phyloP scores from a whole-genome alignment of 768 basidiomycete genomes.

The Brasilioporus rufonigricans region DNA sequence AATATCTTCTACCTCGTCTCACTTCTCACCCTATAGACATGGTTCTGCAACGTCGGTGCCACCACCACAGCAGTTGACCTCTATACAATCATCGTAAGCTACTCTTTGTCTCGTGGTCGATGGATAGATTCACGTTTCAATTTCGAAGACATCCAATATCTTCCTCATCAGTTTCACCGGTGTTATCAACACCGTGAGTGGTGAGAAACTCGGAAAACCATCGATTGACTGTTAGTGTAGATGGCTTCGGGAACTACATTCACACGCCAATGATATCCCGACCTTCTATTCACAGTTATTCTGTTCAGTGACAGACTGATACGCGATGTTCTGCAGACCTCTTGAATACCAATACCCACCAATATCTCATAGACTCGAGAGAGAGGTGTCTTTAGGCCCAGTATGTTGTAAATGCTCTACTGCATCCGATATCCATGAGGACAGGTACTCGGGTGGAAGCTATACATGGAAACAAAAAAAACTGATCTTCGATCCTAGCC shows the following conservation, averaged over 20 bases:
- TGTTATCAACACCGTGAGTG: neutral
- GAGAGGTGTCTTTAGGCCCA: too few species aligned
- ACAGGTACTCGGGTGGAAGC: too few species aligned
- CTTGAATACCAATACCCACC: too few species aligned
- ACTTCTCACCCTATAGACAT: neutral
- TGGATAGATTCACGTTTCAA: neutral
- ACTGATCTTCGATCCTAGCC: too few species aligned
- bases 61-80: neutral
- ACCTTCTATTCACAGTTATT: neutral
- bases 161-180: neutral
- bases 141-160: neutral
- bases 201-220: too few species aligned
- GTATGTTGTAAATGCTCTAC: too few species aligned
- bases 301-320: conserved; percentile 2
- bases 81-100: neutral
- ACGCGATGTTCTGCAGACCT: too few species aligned
- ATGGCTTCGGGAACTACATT: neutral
- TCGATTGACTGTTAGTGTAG: neutral
- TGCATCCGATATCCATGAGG: too few species aligned
- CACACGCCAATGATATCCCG: neutral
- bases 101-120: neutral
- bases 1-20: neutral
- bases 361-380: too few species aligned
- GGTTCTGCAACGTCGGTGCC: neutral
- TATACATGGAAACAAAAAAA: too few species aligned